A percentile compares a stretch with the other conserved stretches of the same genome.
Conservation (phyloP, 2,329 filamentous ascomycete genomes). For the Juglanconis sp. region DNA sequence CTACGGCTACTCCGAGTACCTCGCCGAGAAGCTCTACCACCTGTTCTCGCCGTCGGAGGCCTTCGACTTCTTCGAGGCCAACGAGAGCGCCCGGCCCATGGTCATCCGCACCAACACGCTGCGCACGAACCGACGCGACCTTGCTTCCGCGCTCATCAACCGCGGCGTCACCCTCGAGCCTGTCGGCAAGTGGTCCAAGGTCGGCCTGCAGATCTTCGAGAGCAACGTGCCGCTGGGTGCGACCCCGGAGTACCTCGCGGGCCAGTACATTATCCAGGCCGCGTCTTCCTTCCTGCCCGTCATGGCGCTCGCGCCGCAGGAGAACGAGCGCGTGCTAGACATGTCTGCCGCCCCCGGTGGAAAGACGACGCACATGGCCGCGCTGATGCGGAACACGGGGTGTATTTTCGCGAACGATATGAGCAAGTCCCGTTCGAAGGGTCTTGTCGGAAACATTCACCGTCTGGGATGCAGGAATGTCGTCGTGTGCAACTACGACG, state of each 20-base stretch:
- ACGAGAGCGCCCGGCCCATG: slow-evolving; percentile 89
- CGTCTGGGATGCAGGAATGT: slow-evolving; percentile 90
- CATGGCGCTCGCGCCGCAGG: slow-evolving; percentile 93
- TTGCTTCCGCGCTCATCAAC: slow-evolving; percentile 92
- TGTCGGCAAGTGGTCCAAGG: slow-evolving; percentile 98
- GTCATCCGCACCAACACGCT: slow-evolving; percentile 97
- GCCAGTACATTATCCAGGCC: slow-evolving; percentile 96
- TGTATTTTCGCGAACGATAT: slow-evolving; percentile 95
- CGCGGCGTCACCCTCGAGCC: slow-evolving; percentile 94
- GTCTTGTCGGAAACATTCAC: slow-evolving; percentile 97
- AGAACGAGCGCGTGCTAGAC: slow-evolving; percentile 86
- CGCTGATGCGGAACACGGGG: slow-evolving; percentile 95
- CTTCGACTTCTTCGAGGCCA: slow-evolving; percentile 97
- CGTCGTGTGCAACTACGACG: slow-evolving; percentile 93
- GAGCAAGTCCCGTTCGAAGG: slow-evolving; percentile 89
- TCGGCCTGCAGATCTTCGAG: slow-evolving; percentile 95
- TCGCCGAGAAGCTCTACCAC: slow-evolving; percentile 94
- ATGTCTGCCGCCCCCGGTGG: slow-evolving; percentile 94
- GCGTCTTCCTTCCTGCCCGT: slow-evolving; percentile 95
- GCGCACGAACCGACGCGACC: slow-evolving; percentile 69
- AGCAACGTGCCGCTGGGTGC: slow-evolving; percentile 81
- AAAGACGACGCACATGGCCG: slow-evolving; percentile 95
- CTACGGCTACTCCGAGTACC: slow-evolving; percentile 90
- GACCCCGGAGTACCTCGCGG: slow-evolving; percentile 94
- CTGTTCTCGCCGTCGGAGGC: slow-evolving; percentile 92